Conservation (phyloP, 345 rosid genomes). For the Acer saccharum region DNA sequence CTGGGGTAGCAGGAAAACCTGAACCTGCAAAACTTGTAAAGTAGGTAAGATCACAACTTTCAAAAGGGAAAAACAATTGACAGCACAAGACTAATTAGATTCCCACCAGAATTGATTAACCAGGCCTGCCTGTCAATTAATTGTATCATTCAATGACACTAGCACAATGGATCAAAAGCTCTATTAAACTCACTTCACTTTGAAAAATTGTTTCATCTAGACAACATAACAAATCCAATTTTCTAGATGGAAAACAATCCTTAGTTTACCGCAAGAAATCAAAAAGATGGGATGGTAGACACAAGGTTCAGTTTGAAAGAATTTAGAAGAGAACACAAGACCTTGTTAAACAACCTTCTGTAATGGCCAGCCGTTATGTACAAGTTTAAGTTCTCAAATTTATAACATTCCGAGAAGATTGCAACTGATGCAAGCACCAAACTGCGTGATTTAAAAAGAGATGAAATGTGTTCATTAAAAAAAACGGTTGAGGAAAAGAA, state of each 20-base stretch:
- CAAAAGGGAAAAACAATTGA: neutral
- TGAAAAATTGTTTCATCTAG: neutral
- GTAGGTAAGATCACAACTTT: constrained; percentile 27
- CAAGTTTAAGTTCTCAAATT: neutral
- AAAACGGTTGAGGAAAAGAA: neutral
- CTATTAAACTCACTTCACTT: neutral
- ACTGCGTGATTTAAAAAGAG: neutral
- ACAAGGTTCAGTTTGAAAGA: neutral
- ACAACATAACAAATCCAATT: neutral
- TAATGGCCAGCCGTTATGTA: neutral
- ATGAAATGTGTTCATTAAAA: neutral
- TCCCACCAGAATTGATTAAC: constrained; percentile 3
- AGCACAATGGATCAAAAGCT: too few species aligned
- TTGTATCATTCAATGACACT: constrained; percentile 8
- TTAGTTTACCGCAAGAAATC: neutral
- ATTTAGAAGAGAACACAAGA: neutral
- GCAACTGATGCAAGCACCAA: neutral
- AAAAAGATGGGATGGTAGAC: neutral
- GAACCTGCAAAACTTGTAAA: constrained; percentile 45
- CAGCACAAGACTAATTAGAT: constrained; percentile 10
- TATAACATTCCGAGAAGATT: neutral
- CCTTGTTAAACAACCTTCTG: neutral
- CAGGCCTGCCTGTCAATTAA: neutral
- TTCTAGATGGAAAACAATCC: neutral
- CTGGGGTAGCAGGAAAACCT: constrained; percentile 46